phyloP scores from a whole-genome alignment of 2,329 filamentous ascomycete species.

The Zymoseptoria ardabiliae region DNA sequence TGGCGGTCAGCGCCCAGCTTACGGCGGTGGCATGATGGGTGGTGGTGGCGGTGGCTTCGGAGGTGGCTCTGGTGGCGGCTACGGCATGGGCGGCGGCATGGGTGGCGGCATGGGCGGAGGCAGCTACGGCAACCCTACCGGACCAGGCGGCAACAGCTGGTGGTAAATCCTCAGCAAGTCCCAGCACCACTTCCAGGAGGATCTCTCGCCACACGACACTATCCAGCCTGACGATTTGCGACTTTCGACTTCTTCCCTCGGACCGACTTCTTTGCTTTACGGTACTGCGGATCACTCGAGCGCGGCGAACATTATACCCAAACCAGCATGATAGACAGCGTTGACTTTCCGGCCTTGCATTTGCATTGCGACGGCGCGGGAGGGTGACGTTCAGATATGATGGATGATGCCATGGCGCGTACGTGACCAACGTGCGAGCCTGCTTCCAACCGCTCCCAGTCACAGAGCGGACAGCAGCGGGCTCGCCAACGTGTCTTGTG shows the following conservation, averaged over 20 bases:
- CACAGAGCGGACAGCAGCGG: conserved; percentile 17
- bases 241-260: conserved; percentile 11
- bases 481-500: conserved; percentile 11
- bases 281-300: conserved; percentile 20
- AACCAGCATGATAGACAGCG: conserved; percentile 22
- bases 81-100: not conserved
- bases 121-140: conserved; percentile 19
- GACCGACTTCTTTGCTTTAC: conserved; percentile 4
- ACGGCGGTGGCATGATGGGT: conserved; percentile 52
- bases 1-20: conserved; percentile 48
- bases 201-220: conserved; percentile 5
- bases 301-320: conserved; percentile 21
- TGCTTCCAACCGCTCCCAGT: conserved; percentile 15
- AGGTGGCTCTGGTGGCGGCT: conserved; percentile 3
- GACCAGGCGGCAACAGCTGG: conserved; percentile 20
- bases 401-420: conserved; percentile 15
- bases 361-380: conserved; percentile 21
- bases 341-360: conserved; percentile 17
- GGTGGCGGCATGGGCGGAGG: conserved; percentile 4
- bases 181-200: not conserved
- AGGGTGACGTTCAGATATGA: conserved; percentile 14
- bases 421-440: conserved; percentile 5
- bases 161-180: conserved; percentile 12
- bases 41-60: conserved; percentile 31
- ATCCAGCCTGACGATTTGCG: conserved; percentile 2